A percentile compares a stretch with the other conserved stretches of the same genome.
Conservation (phyloP, 2,329 filamentous ascomycete genomes). For the Tolypocladium cylindrosporum region DNA sequence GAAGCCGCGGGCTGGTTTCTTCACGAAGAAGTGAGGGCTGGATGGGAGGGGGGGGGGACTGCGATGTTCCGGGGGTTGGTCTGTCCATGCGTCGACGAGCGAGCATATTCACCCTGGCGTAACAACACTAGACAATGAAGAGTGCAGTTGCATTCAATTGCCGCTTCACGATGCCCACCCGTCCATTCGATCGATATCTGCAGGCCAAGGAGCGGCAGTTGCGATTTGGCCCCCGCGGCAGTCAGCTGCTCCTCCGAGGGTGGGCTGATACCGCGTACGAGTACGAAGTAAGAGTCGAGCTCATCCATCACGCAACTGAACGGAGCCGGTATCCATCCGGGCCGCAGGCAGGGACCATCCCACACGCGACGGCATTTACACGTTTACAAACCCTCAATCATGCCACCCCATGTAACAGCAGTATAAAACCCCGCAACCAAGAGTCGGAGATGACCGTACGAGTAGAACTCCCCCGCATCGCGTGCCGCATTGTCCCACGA, state of each 20-base stretch:
- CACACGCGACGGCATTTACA: neutral
- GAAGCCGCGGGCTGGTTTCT: conserved; percentile 30
- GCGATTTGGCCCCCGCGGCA: neutral
- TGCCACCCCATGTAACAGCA: neutral
- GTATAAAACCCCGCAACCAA: neutral
- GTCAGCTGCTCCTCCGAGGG: neutral
- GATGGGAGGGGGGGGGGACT: neutral
- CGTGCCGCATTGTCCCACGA: neutral
- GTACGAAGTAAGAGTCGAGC: neutral
- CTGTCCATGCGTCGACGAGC: neutral
- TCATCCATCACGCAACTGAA: neutral
- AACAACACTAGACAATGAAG: neutral
- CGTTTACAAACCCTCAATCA: neutral
- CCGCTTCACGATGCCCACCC: neutral
- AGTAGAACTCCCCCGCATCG: neutral
- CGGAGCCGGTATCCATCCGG: too few relatives aligned
- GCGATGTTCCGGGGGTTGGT: too few relatives aligned
- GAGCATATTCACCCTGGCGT: neutral
- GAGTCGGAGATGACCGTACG: neutral
- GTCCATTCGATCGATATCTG: neutral
- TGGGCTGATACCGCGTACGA: neutral
- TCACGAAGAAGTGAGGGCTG: conserved; percentile 15
- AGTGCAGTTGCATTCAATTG: neutral
- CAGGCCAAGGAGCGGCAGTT: neutral
- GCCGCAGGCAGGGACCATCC: neutral